phyloP scores from a whole-genome alignment of 345 rosid species.

The Atalantia buxifolia region DNA sequence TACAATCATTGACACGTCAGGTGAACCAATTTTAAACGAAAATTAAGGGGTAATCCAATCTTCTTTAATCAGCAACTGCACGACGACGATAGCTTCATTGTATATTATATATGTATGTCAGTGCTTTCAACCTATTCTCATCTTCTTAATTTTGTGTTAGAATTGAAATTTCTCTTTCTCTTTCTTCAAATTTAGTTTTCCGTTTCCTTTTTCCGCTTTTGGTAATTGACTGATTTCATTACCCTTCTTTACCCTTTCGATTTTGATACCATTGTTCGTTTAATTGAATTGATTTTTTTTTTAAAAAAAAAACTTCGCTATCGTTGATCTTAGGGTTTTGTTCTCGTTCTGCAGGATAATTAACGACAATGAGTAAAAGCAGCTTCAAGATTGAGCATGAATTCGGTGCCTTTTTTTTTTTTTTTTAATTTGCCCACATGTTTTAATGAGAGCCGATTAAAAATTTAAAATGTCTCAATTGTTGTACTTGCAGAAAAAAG shows the following conservation, averaged over 20 bases:
- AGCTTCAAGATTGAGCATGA: slow-evolving; percentile 69
- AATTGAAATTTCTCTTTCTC: not conserved
- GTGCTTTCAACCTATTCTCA: not conserved
- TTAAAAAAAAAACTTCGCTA: too few species aligned
- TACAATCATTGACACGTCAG: not conserved
- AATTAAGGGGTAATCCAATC: not conserved
- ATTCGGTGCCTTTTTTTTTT: slow-evolving; percentile 36
- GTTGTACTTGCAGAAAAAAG: slow-evolving; percentile 52
- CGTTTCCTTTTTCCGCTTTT: not conserved
- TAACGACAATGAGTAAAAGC: slow-evolving; percentile 43
- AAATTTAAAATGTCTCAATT: not conserved
- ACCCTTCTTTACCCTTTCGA: not conserved
- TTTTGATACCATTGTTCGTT: not conserved
- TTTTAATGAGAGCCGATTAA: not conserved
- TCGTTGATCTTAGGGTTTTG: not conserved
- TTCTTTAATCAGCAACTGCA: not conserved
- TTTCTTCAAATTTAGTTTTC: not conserved
- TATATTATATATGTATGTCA: not conserved
- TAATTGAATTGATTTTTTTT: not conserved
- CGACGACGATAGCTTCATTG: not conserved
- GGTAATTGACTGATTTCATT: not conserved
- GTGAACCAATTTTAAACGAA: not conserved
- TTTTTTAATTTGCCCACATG: not conserved
- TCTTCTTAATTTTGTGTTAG: not conserved
- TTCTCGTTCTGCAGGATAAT: slow-evolving; percentile 12